These are phyloP conservation scores for Nitzschia sp. DNA, from an alignment of 108 stramenopile species.

Conservation along the genomic window DNA sequence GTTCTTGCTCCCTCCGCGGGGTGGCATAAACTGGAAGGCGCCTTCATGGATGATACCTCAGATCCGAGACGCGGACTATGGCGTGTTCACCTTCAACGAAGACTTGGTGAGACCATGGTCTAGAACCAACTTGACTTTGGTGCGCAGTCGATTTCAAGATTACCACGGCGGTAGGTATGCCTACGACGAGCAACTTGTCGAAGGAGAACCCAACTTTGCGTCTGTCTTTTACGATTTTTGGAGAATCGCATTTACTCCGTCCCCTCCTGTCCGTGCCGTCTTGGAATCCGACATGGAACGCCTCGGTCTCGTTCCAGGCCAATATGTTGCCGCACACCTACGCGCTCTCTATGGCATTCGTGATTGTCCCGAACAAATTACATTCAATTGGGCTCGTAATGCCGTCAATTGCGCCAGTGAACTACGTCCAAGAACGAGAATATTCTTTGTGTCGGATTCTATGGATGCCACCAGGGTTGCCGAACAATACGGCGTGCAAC, in stretches of 20 bases:
- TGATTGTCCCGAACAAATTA: not conserved
- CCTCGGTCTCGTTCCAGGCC: slow-evolving; percentile 32
- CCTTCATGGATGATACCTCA: slow-evolving; percentile 24
- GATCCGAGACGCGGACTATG: not conserved
- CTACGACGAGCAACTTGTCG: slow-evolving; percentile 8
- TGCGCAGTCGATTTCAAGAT: slow-evolving; percentile 25
- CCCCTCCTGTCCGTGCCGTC: slow-evolving; percentile 23
- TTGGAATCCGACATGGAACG: slow-evolving; percentile 21
- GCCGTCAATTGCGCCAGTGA: slow-evolving; percentile 43
- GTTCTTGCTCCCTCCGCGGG: slow-evolving; percentile 46
- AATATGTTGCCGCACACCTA: slow-evolving; percentile 47
- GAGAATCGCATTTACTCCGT: slow-evolving; percentile 43
- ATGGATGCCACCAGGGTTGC: slow-evolving; percentile 15
- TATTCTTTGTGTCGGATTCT: slow-evolving; percentile 45
- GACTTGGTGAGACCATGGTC: not conserved
- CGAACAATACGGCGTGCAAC: not conserved
- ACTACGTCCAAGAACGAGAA: slow-evolving; percentile 23
- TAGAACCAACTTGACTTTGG: not conserved
- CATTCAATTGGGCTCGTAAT: slow-evolving; percentile 30
- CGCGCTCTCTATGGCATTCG: slow-evolving; percentile 40
- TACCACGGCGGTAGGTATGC: slow-evolving; percentile 7
- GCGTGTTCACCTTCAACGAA: not conserved
- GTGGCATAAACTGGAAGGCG: slow-evolving; percentile 53
- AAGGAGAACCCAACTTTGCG: slow-evolving; percentile 20
- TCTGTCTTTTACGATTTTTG: slow-evolving; percentile 36